phyloP scores from a whole-genome alignment of 768 basidiomycete genomes.

The Leccinum pellstonianum region DNA sequence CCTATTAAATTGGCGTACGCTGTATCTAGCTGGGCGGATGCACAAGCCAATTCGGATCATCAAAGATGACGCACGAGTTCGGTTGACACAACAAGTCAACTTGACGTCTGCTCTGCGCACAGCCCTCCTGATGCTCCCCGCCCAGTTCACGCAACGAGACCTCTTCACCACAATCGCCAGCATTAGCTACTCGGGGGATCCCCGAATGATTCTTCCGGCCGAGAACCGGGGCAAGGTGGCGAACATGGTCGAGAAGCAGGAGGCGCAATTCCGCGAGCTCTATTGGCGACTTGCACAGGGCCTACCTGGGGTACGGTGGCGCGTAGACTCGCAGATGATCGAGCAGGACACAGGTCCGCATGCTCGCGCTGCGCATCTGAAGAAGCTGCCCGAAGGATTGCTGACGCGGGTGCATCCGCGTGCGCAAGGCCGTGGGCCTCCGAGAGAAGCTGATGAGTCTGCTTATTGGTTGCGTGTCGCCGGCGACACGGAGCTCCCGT shows the following conservation, averaged over 20 bases:
- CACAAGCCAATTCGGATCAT: constrained; percentile 96
- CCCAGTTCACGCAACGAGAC: constrained; percentile 74
- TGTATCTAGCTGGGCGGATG: constrained; percentile 94
- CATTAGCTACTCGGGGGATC: constrained; percentile 86
- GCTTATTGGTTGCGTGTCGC: constrained; percentile 76
- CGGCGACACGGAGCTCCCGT: constrained; percentile 55
- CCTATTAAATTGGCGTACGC: constrained; percentile 86
- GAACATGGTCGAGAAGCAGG: constrained; percentile 87
- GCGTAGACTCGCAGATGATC: constrained; percentile 44
- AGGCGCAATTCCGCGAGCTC: constrained; percentile 80
- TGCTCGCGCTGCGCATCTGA: constrained; percentile 70
- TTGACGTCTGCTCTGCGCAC: constrained; percentile 85
- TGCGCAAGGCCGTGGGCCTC: constrained; percentile 33
- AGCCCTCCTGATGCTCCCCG: constrained; percentile 84
- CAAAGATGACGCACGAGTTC: constrained; percentile 88
- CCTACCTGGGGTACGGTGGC: constrained; percentile 80
- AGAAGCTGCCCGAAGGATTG: constrained; percentile 73
- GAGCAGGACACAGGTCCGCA: constrained; percentile 74
- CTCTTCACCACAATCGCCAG: constrained; percentile 85
- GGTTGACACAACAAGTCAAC: constrained; percentile 92
- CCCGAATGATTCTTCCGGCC: constrained; percentile 89
- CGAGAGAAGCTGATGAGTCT: constrained; percentile 62
- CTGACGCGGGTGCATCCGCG: constrained; percentile 49
- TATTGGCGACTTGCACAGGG: constrained; percentile 80
- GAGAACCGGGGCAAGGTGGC: constrained; percentile 94